Percentiles rank a stretch among this genome's conserved stretches.
These are phyloP conservation scores for Ambrosiella cleistominuta DNA, from an alignment of 2,329 filamentous ascomycete species.

Conservation along the genomic window DNA sequence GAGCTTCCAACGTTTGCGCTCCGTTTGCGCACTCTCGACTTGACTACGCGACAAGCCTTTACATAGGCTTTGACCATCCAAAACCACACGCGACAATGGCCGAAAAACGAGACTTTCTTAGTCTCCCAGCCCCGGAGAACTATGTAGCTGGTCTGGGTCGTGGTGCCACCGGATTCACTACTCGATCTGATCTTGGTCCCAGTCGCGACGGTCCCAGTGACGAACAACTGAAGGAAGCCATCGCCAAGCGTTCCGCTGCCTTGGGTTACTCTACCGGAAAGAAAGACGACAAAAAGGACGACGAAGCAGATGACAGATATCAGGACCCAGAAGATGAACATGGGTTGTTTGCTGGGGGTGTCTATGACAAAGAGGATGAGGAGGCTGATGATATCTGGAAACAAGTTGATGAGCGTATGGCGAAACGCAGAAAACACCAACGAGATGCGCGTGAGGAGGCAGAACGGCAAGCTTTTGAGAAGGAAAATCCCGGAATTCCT, in stretches of 20 bases:
- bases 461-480: slow-evolving; percentile 88
- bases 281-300: slow-evolving; percentile 49
- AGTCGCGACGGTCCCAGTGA: slow-evolving; percentile 89
- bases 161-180: slow-evolving; percentile 96
- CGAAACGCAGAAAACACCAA: slow-evolving; percentile 66
- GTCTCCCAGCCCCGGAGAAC: slow-evolving; percentile 68
- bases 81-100: slow-evolving; percentile 26
- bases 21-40: neutral
- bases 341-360: slow-evolving; percentile 82
- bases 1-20: neutral
- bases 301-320: slow-evolving; percentile 58
- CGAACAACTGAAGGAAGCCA: slow-evolving; percentile 94
- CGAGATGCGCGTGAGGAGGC: slow-evolving; percentile 88
- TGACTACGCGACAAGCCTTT: neutral
- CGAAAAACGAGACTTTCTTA: slow-evolving; percentile 67
- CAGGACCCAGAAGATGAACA: slow-evolving; percentile 96
- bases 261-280: slow-evolving; percentile 54
- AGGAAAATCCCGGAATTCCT: slow-evolving; percentile 94
- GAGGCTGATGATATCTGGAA: slow-evolving; percentile 94
- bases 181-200: slow-evolving; percentile 86
- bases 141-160: slow-evolving; percentile 93
- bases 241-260: slow-evolving; percentile 80
- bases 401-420: slow-evolving; percentile 94
- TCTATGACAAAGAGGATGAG: slow-evolving; percentile 94
- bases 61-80: neutral